Percentiles rank a stretch among this genome's conserved stretches.
phyloP scores from a whole-genome alignment of 371 early-diverging fungal species.

The Saksenaea vasiformis region DNA sequence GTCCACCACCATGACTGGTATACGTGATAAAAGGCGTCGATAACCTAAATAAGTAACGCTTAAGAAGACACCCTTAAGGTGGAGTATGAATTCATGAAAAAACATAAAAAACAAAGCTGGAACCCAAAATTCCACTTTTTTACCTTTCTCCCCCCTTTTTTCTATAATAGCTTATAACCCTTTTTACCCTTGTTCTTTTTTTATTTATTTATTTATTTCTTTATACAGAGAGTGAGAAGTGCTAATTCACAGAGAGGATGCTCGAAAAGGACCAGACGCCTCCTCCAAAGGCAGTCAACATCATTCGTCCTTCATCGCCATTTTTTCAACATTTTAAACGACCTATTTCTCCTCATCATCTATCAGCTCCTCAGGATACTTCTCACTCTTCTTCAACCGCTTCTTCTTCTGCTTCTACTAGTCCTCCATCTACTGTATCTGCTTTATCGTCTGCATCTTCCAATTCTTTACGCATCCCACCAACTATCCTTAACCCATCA shows the following conservation, averaged over 20 bases:
- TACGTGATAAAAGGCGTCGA: constrained; percentile 1
- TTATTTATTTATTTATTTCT: background rate
- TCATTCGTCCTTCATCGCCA: constrained; percentile 25
- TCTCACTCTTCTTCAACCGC: constrained; percentile 17
- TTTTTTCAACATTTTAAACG: constrained; percentile 18
- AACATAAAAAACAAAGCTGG: background rate
- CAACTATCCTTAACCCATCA: constrained; percentile 12
- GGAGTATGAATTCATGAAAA: constrained; percentile 4
- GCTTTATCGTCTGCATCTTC: constrained; percentile 15
- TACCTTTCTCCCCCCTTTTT: background rate
- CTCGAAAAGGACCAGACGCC: constrained; percentile 19
- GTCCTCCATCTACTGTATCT: constrained; percentile 21
- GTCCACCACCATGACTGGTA: background rate
- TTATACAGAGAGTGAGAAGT: background rate
- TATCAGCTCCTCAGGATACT: constrained; percentile 6
- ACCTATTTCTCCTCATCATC: constrained; percentile 11
- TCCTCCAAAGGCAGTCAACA: constrained; percentile 23
- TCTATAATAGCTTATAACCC: background rate
- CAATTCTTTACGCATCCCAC: constrained; percentile 15
- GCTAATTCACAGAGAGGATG: constrained; percentile 7
- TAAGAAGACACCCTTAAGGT: background rate
- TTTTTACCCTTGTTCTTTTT: too few species aligned
- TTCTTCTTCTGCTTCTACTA: constrained; percentile 18
- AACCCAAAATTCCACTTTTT: constrained; percentile 1
- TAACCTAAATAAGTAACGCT: background rate